A percentile compares a stretch with the other conserved stretches of the same genome.
Conservation (phyloP, 225 moss, liverwort and hornwort species). For the Bryum argenteum region DNA sequence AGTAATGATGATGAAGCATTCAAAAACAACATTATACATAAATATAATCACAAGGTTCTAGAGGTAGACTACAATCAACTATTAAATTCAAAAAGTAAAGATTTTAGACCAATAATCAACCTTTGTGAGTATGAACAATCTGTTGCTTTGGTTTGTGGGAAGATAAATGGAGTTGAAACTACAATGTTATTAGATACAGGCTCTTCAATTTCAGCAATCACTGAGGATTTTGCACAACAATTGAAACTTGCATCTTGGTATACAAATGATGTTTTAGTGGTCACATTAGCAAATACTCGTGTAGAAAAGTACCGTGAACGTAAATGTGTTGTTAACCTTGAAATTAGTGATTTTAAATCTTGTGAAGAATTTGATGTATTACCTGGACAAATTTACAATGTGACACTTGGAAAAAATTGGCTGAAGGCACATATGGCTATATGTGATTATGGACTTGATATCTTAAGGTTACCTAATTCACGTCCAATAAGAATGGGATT, state of each 20-base stretch:
- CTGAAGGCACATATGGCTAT: constrained; percentile 44
- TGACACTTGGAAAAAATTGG: constrained; percentile 55
- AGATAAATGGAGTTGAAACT: constrained; percentile 40
- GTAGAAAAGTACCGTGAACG: constrained; percentile 39
- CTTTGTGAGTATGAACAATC: constrained; percentile 42
- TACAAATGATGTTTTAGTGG: constrained; percentile 40
- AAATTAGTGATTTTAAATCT: constrained; percentile 47
- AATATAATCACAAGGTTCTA: background rate
- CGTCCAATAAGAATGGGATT: constrained; percentile 45
- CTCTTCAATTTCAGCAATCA: constrained; percentile 47
- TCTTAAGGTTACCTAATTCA: constrained; percentile 44
- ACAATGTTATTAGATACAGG: constrained; percentile 46
- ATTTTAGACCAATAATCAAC: constrained; percentile 16
- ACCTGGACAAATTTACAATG: constrained; percentile 41
- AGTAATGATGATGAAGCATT: background rate
- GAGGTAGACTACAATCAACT: constrained; percentile 25
- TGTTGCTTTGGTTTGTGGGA: constrained; percentile 26
- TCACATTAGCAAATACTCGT: constrained; percentile 44
- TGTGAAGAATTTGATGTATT: constrained; percentile 50
- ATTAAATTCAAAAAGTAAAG: constrained; percentile 19
- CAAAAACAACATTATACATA: background rate
- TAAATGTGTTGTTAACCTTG: constrained; percentile 36
- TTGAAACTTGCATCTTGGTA: constrained; percentile 44
- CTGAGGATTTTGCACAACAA: constrained; percentile 40
- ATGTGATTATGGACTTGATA: constrained; percentile 53